Base-by-base conservation (phyloP, 2,329 filamentous ascomycete species). In the Ascochyta clinopodiicola region DNA sequence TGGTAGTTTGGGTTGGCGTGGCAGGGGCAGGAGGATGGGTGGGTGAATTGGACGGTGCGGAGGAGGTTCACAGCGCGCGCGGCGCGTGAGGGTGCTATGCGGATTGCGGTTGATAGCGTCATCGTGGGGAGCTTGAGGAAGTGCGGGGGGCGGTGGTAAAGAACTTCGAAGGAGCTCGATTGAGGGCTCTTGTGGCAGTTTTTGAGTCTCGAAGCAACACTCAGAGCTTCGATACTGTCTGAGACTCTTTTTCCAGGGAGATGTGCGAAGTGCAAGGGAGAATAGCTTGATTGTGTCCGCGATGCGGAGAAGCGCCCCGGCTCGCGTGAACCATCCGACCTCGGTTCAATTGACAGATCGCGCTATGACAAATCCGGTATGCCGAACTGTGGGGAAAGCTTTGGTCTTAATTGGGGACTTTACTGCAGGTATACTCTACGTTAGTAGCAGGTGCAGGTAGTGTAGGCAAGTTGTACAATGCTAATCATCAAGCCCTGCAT, bases 1-100 rank as follows among this genome's bases (percentile, higher is more conserved):
- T 93, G 87, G 64, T 92, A 87, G 72, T 94, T 84, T 10, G 92
- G 91, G 68, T 96, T 97, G 38, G 90, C 90, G 74, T 99, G 95
- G 77, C 95, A 98, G 1, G 95, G 95, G 76, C 95, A 98, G 6
- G 94, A 94, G 6, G 92, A 92, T 54, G 91, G 92, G 73, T 95
- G 94, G 1, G 89, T 89, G 75, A 89, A 96, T 76, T 96, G 94
- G 51, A 99, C 87, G n/a, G 94, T 93, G 50, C 91, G 88, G 44
- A 98, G 87, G 44, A 94, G 83, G 64, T 84, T 90, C 56, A 87
- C 79, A 15, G 91, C 91, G 63, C 88, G 82, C 42, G 83, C 81
- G 38, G 81, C 80, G 51, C 78, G 75, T 3, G 80, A 77, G 25
- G 80, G 80, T 44, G 66, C 59, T 55, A 73, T 71, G 9, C 71